These are phyloP conservation scores for Curvularia eragrostidis DNA, from an alignment of 2,329 filamentous ascomycete species.

Conservation along the genomic window DNA sequence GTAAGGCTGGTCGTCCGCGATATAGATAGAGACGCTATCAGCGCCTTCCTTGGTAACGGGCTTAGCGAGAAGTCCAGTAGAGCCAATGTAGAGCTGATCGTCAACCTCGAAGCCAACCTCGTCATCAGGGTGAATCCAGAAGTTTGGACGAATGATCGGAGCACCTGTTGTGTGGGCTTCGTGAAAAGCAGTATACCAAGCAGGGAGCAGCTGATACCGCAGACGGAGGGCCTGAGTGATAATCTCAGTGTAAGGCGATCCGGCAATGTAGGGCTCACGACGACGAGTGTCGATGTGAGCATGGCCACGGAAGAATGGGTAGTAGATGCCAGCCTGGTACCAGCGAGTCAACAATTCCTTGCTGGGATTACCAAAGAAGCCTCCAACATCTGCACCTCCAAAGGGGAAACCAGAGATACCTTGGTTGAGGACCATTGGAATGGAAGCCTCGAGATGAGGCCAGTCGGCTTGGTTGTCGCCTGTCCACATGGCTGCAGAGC, in stretches of 20 bases:
- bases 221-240: slow-evolving; percentile 87
- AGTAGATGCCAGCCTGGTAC: slow-evolving; percentile 97
- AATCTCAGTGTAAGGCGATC: slow-evolving; percentile 83
- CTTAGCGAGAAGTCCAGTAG: slow-evolving; percentile 89
- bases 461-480: slow-evolving; percentile 95
- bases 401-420: slow-evolving; percentile 95
- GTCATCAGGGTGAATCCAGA: slow-evolving; percentile 86
- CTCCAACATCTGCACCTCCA: slow-evolving; percentile 91
- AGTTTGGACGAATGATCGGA: slow-evolving; percentile 90
- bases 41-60: slow-evolving; percentile 82
- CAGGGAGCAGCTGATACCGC: slow-evolving; percentile 85
- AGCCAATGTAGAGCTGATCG: slow-evolving; percentile 90
- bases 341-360: slow-evolving; percentile 90
- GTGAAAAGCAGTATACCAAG: slow-evolving; percentile 98
- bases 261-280: slow-evolving; percentile 87
- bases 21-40: slow-evolving; percentile 77
- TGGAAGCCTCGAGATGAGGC: slow-evolving; percentile 85
- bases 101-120: slow-evolving; percentile 89
- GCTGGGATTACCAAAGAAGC: slow-evolving; percentile 96
- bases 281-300: slow-evolving; percentile 96
- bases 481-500: slow-evolving; percentile 96
- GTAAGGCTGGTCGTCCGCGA: slow-evolving; percentile 87
- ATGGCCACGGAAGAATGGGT: slow-evolving; percentile 97
- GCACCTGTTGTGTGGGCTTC: slow-evolving; percentile 81
- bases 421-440: slow-evolving; percentile 93